Conservation (phyloP, 805 yeast genomes). For the Barnettozyma pratensis region DNA sequence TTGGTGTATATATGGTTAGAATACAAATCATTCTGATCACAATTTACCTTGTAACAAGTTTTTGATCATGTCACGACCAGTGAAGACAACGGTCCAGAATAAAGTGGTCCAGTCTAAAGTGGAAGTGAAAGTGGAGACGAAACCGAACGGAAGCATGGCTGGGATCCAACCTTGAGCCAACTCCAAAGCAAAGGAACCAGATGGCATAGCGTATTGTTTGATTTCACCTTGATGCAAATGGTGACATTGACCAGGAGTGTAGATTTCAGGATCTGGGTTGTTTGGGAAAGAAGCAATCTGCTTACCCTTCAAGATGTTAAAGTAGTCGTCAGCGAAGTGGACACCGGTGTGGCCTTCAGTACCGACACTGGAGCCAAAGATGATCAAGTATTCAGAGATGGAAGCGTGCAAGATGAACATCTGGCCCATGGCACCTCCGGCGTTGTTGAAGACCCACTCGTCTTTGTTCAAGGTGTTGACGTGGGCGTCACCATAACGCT, state of each 20-base stretch:
- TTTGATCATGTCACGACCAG: conserved; percentile 73
- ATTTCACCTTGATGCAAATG: conserved; percentile 66
- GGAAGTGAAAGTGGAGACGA: conserved; percentile 70
- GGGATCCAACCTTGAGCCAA: conserved; percentile 99
- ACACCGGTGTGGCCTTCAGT: conserved; percentile 96
- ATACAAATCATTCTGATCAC: conserved; percentile 1
- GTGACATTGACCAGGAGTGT: conserved; percentile 82
- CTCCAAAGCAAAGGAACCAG: conserved; percentile 83
- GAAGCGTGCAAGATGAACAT: conserved; percentile 96
- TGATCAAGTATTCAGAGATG: conserved; percentile 82
- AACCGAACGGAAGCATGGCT: conserved; percentile 94
- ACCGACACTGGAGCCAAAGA: conserved; percentile 91
- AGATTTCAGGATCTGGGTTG: conserved; percentile 61
- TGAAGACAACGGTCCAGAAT: conserved; percentile 60
- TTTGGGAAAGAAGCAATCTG: conserved; percentile 70
- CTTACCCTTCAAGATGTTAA: conserved; percentile 79
- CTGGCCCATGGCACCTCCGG: conserved; percentile 98
- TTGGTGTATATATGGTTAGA: background rate
- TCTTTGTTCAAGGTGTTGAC: conserved; percentile 68
- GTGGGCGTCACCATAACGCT: conserved; percentile 63
- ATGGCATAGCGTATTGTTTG: conserved; percentile 84
- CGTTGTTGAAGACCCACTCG: conserved; percentile 95
- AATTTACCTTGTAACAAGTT: conserved; percentile 70
- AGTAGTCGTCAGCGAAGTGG: conserved; percentile 96
- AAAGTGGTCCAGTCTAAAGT: conserved; percentile 77